Base-by-base conservation (phyloP, 2,329 filamentous ascomycete genomes). In the Phaeosphaeria sp. region DNA sequence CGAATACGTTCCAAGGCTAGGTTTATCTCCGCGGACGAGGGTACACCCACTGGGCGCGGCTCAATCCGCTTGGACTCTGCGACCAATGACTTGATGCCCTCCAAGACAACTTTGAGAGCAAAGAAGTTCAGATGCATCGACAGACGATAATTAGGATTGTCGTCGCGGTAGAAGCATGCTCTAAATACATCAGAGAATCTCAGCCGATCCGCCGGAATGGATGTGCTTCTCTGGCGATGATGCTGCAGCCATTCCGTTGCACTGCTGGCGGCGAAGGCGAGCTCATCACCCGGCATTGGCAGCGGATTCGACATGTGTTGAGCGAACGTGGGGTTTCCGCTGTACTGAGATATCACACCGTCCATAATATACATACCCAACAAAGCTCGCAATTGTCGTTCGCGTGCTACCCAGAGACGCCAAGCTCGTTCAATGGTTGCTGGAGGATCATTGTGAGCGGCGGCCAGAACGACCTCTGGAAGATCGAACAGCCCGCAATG, bases 271-370 rank as follows among this genome's bases (percentile, higher is more conserved):
- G 22, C 27, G 24, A 47, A 47, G 3, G 15, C 27, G n/a, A 27
- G 44, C 22, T 47, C 44, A 18, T 47, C 44, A 22, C 44, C 27
- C 17, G 44, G 44, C 44, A 47, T 47, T 15, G 44, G 44, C 6
- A 47, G 44, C 8, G 22, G 44, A 9, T 47, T 47, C 22, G 44
- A 47, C 44, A 47, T 47, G 24, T 47, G 44, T 25, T 47, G 44
- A n/a, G 44, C 44, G n/a, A 47, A 47, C 6, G 44, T 47, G 3
- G 44, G 44, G 6, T 47, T 47, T n/a, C 44, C 44, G 22, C 44
- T 47, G 15, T 27, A 47, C 3, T 27, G 44, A 7, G 44, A 47
- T 27, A 47, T 47, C 3, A 47, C 44, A 18, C 22, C 44, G 15
- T 47, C 44, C 44, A 47, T 18, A 22, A 47, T 47, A 18, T 47